Evolutionary conservation across 208 protist genomes (phyloP).

Genomic region (Leishmania amazonensis): DNA sequence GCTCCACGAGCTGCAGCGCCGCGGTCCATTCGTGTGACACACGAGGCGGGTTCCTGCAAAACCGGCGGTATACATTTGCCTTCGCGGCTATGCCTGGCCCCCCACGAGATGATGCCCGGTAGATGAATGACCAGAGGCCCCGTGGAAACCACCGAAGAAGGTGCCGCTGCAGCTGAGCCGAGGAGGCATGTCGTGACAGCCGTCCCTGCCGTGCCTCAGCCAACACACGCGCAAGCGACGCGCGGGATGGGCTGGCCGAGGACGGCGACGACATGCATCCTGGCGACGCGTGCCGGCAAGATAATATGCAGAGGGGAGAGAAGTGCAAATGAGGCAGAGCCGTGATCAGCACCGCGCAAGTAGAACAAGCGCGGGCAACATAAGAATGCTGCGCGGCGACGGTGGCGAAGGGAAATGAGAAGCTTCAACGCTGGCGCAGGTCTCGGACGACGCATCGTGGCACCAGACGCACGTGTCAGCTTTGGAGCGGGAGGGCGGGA

Average conservation of each 20-base stretch:
- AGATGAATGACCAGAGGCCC: constrained; percentile 14
- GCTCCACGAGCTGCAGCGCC: constrained; percentile 24
- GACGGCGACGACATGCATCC: constrained; percentile 21
- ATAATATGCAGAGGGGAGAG: background rate
- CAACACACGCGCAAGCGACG: constrained; percentile 17
- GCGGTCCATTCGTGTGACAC: constrained; percentile 26
- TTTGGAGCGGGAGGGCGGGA: background rate
- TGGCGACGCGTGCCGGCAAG: background rate
- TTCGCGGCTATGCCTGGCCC: background rate
- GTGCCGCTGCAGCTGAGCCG: constrained; percentile 12
- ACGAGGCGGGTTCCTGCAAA: constrained; percentile 14
- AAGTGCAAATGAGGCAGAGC: background rate
- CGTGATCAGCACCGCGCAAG: background rate
- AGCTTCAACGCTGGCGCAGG: background rate
- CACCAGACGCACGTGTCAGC: background rate
- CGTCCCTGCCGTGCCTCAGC: constrained; percentile 6
- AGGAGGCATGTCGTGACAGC: background rate
- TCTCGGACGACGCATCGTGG: background rate
- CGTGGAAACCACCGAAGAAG: constrained; percentile 21
- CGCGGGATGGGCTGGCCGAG: constrained; percentile 10
- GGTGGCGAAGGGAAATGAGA: background rate
- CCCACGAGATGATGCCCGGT: background rate
- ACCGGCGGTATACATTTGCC: constrained; percentile 3
- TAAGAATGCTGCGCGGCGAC: background rate
- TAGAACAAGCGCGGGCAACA: constrained; percentile 4